Conservation (phyloP, 164 flowering plant species). For the Chloranthus sessilifolius region DNA sequence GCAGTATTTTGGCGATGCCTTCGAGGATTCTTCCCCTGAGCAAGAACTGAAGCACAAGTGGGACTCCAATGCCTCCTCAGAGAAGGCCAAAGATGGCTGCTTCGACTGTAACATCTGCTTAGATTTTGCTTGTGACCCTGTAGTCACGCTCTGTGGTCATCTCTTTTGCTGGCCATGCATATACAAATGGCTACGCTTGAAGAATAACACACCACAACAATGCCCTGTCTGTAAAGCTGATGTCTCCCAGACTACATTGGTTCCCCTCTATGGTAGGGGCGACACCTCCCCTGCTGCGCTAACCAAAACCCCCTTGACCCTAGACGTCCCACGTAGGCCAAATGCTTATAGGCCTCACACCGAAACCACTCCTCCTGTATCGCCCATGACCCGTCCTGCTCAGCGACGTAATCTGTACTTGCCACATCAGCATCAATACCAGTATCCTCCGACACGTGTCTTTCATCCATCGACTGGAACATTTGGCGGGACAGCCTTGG, state of each 20-base stretch:
- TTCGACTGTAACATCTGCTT: slow-evolving; percentile 89
- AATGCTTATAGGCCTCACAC: slow-evolving; percentile 20
- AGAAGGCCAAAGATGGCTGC: slow-evolving; percentile 16
- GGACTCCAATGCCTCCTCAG: neutral
- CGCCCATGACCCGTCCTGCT: slow-evolving; percentile 6
- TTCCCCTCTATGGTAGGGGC: slow-evolving; percentile 81
- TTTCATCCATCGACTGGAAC: slow-evolving; percentile 37
- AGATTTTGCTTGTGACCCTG: slow-evolving; percentile 66
- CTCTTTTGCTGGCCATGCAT: slow-evolving; percentile 92
- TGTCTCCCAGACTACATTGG: slow-evolving; percentile 42
- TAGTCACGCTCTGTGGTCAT: slow-evolving; percentile 86
- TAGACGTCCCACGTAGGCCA: slow-evolving; percentile 48
- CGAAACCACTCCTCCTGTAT: slow-evolving; percentile 13
- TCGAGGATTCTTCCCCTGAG: neutral
- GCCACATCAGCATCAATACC: slow-evolving; percentile 3
- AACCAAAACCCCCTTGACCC: slow-evolving; percentile 19
- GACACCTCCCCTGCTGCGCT: slow-evolving; percentile 10
- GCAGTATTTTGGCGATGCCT: too few species aligned
- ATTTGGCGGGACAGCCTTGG: slow-evolving; percentile 52
- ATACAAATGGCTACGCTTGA: slow-evolving; percentile 65
- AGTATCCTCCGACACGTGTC: slow-evolving; percentile 19
- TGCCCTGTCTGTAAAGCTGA: slow-evolving; percentile 77
- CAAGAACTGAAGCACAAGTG: neutral
- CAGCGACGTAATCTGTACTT: slow-evolving; percentile 13
- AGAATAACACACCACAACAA: slow-evolving; percentile 21